phyloP scores from a whole-genome alignment of 805 yeast species.

The Kluyveromyces wickerhamii region DNA sequence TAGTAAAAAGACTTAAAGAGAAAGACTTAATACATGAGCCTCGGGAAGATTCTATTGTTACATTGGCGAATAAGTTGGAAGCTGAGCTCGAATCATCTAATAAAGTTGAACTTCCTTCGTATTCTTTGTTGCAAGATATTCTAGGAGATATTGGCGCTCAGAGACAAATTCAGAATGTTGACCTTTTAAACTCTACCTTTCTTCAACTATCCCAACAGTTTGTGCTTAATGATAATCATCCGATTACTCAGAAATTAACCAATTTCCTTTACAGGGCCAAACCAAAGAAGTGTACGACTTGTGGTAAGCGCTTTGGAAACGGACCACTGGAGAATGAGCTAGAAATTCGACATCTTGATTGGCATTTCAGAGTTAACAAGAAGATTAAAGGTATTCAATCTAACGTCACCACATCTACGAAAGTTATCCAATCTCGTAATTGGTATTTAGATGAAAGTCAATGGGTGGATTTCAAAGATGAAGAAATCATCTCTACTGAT shows the following conservation, averaged over 20 bases:
- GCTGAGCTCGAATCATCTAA: slow-evolving; percentile 9
- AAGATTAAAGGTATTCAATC: slow-evolving; percentile 42
- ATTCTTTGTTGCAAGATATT: slow-evolving; percentile 18
- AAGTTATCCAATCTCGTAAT: slow-evolving; percentile 58
- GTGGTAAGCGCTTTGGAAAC: slow-evolving; percentile 78
- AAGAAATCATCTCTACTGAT: slow-evolving; percentile 42
- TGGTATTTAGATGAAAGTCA: slow-evolving; percentile 72
- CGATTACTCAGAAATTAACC: slow-evolving; percentile 22
- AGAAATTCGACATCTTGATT: slow-evolving; percentile 72
- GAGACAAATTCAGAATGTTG: slow-evolving; percentile 24
- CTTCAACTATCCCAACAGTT: slow-evolving; percentile 31
- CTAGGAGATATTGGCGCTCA: slow-evolving; percentile 26
- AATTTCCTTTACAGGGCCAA: slow-evolving; percentile 32
- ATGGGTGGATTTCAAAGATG: slow-evolving; percentile 71
- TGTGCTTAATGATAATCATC: slow-evolving; percentile 19
- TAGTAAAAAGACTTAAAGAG: slow-evolving; percentile 7
- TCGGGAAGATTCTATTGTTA: slow-evolving; percentile 23
- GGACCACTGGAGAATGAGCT: slow-evolving; percentile 45
- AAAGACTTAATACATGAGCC: slow-evolving; percentile 20
- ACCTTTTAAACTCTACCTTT: slow-evolving; percentile 22
- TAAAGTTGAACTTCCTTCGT: slow-evolving; percentile 18
- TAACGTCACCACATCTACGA: slow-evolving; percentile 16
- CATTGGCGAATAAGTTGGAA: slow-evolving; percentile 18
- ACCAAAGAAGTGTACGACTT: slow-evolving; percentile 77
- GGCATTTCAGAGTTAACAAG: slow-evolving; percentile 90